phyloP scores from a whole-genome alignment of 108 stramenopile genomes.

The Asterionellopsis glacialis region DNA sequence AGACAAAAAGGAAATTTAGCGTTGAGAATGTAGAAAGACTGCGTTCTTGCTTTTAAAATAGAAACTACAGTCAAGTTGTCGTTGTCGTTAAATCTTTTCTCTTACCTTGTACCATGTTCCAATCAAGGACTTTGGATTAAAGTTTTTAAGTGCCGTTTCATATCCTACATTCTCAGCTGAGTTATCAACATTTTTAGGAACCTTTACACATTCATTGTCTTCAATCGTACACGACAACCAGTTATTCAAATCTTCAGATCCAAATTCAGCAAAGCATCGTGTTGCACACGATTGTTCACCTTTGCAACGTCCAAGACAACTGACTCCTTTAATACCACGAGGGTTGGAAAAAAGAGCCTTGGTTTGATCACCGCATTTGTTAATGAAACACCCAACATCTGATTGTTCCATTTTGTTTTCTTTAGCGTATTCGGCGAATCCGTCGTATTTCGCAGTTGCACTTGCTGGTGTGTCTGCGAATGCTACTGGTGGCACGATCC shows the following conservation, averaged over 20 bases:
- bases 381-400: conserved; percentile 78
- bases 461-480: conserved; percentile 23
- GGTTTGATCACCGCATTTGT: conserved; percentile 76
- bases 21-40: too few species aligned
- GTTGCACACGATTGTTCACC: conserved; percentile 87
- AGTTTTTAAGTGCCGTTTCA: conserved; percentile 37
- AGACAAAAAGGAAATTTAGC: too few species aligned
- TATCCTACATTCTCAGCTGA: conserved; percentile 70
- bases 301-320: conserved; percentile 88
- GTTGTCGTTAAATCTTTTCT: conserved; percentile 87
- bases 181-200: conserved; percentile 73
- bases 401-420: conserved; percentile 81
- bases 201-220: conserved; percentile 85
- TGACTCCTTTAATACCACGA: conserved; percentile 80
- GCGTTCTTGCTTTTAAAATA: conserved; percentile 92
- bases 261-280: conserved; percentile 82
- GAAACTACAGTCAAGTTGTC: too few species aligned
- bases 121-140: conserved; percentile 71
- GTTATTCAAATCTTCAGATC: conserved; percentile 61
- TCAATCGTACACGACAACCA: conserved; percentile 86
- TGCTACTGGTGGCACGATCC: conserved; percentile 6
- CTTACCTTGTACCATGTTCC: conserved; percentile 90
- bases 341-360: conserved; percentile 77
- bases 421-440: conserved; percentile 81
- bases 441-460: conserved; percentile 51